Base-by-base conservation (phyloP, 352 stramenopile species). In the Aphanomyces cochlioides region DNA sequence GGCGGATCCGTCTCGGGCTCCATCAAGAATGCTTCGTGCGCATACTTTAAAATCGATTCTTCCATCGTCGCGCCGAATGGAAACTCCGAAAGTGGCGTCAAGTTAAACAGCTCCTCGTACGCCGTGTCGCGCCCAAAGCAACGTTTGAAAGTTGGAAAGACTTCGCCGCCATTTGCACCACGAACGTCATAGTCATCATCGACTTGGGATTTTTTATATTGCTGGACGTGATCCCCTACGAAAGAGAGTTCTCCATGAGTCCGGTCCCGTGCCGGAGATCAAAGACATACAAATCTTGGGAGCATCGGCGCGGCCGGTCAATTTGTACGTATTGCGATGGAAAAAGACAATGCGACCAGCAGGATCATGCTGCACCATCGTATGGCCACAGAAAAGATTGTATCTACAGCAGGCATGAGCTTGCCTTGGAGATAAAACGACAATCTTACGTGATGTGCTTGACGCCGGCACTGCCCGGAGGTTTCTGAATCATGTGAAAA, bases 111-210 rank as follows among this genome's bases (percentile, higher is more conserved):
- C 67, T 87, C 87, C 13, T 88, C 77, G 69, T 88, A 90, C 59
- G 82, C 78, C 37, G 86, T 78, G 61, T 88, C 81, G 69, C 88
- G 88, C 41, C 83, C 83, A 63, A 89, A 90, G 57, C 81, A 90
- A 0, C 81, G 77, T 59, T 83, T 84, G 58, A 89, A 90, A 69
- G 86, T 76, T 34, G 81, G 79, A 63, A 88, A 90, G 0, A 87
- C 76, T 60, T 90, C 88, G 64, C 80, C 81, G 40, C 81, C 82
- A 39, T 89, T 88, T 10, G 81, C 82, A 2, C 82, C 82, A 47
- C 81, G 81, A 45, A 87, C 79, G 73, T 82, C 73, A 61, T 89
- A 89, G 41, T 72, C 74, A 0, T 78, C 72, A 41, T 61, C 47
- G 7, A 56, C 64, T 15, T 15, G 34, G 5, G 64, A 5, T 37